These are phyloP conservation scores for Chaetothyriales sp. DNA, from an alignment of 2,329 filamentous ascomycete genomes.

Conservation along the genomic window DNA sequence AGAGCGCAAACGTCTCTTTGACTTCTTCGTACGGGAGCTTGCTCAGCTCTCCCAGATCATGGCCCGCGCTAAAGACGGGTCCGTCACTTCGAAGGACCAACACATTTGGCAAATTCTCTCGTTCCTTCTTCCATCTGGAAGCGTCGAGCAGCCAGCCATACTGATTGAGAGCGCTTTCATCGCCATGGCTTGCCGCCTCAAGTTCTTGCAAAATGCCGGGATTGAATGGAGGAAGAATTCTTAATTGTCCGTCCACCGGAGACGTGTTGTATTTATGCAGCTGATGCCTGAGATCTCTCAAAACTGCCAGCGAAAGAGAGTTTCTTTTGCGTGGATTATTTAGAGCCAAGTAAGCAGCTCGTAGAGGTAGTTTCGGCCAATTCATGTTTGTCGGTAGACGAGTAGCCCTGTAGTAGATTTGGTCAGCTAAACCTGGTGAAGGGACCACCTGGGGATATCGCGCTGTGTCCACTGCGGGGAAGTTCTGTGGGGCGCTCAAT, in stretches of 20 bases:
- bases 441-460: too few relatives aligned
- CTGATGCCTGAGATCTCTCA: slow-evolving; percentile 13
- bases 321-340: slow-evolving; percentile 13
- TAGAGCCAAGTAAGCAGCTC: slow-evolving; percentile 14
- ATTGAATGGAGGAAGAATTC: slow-evolving; percentile 15
- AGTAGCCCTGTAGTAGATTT: background rate
- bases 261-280: slow-evolving; percentile 15
- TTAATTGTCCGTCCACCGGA: slow-evolving; percentile 12
- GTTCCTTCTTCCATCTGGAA: slow-evolving; percentile 12
- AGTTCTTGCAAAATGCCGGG: slow-evolving; percentile 12
- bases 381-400: slow-evolving; percentile 5
- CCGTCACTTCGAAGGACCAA: slow-evolving; percentile 16
- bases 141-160: slow-evolving; percentile 15
- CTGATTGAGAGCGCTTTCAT: slow-evolving; percentile 3
- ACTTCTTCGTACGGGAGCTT: slow-evolving; percentile 14
- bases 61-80: slow-evolving; percentile 16
- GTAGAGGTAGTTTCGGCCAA: slow-evolving; percentile 12
- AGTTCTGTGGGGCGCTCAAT: background rate
- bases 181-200: slow-evolving; percentile 8
- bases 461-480: background rate
- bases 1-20: slow-evolving; percentile 17
- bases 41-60: slow-evolving; percentile 15
- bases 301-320: slow-evolving; percentile 15
- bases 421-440: background rate
- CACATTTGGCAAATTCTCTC: slow-evolving; percentile 14